A percentile compares a stretch with the other conserved stretches of the same genome.
phyloP scores from a whole-genome alignment of 2,329 filamentous ascomycete genomes.

The Sporothrix euskadiensis region DNA sequence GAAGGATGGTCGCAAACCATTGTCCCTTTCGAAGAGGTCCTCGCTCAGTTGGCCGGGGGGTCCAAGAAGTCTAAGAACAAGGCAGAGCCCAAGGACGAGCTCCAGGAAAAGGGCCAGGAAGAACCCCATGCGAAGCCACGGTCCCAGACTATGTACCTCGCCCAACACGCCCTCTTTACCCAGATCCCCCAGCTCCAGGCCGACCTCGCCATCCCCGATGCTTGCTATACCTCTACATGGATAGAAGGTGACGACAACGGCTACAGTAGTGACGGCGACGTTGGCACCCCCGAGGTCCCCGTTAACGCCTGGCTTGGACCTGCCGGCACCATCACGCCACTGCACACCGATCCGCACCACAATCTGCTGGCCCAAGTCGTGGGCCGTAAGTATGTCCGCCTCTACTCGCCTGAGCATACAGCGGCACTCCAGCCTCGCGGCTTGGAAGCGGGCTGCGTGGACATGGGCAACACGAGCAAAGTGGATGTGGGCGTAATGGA shows the following conservation, averaged over 20 bases:
- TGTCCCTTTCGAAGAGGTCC: slow-evolving; percentile 71
- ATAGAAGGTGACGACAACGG: slow-evolving; percentile 45
- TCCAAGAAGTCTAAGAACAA: not conserved
- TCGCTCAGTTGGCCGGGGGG: slow-evolving; percentile 42
- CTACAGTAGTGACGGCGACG: slow-evolving; percentile 34
- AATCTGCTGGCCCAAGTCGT: slow-evolving; percentile 90
- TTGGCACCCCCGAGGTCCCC: not conserved
- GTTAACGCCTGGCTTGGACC: slow-evolving; percentile 82
- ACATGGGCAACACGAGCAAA: slow-evolving; percentile 88
- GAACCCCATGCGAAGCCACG: not conserved
- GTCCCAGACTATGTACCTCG: slow-evolving; percentile 67
- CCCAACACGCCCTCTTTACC: slow-evolving; percentile 82
- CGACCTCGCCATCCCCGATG: slow-evolving; percentile 81
- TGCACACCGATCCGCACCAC: slow-evolving; percentile 93
- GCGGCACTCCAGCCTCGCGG: slow-evolving; percentile 60
- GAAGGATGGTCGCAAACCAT: slow-evolving; percentile 81
- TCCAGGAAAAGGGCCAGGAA: not conserved
- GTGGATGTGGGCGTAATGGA: slow-evolving; percentile 74
- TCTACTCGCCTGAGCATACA: slow-evolving; percentile 72
- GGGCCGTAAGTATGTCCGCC: slow-evolving; percentile 84
- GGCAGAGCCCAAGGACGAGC: too few relatives aligned
- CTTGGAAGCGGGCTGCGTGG: slow-evolving; percentile 64
- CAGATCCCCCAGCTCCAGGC: slow-evolving; percentile 76
- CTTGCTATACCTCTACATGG: slow-evolving; percentile 69
- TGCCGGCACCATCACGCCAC: slow-evolving; percentile 79